Evolutionary conservation across 352 stramenopile species (phyloP).

Genomic region (Ophiocytium majus): DNA sequence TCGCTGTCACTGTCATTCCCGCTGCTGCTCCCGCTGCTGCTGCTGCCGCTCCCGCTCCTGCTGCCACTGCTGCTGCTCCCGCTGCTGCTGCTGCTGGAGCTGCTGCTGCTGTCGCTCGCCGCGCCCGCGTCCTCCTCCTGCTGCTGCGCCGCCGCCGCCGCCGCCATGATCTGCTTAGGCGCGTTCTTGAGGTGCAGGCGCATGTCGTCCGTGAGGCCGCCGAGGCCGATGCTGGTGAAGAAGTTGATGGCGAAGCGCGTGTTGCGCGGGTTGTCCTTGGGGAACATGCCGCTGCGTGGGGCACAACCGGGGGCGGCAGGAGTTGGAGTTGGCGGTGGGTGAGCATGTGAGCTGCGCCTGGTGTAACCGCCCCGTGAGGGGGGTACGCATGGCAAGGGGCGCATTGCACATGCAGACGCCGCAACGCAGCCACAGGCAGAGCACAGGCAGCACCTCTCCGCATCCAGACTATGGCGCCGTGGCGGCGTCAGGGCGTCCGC

Average conservation of each 20-base stretch:
- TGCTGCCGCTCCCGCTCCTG: slow-evolving; percentile 14
- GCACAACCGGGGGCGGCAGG: background rate
- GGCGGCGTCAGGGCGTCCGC: too few species aligned
- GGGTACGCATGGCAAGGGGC: too few species aligned
- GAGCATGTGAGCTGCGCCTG: too few species aligned
- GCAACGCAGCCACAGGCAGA: too few species aligned
- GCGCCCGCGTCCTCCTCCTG: background rate
- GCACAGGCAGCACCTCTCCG: too few species aligned
- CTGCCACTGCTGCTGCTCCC: slow-evolving; percentile 23
- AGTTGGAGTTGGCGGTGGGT: too few species aligned
- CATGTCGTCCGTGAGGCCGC: slow-evolving; percentile 91
- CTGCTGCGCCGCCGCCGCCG: slow-evolving; percentile 1
- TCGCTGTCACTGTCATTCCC: background rate
- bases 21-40: slow-evolving; percentile 22
- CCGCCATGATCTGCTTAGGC: slow-evolving; percentile 56
- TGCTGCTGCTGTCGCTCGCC: slow-evolving; percentile 30
- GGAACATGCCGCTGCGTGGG: slow-evolving; percentile 81
- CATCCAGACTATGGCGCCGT: too few species aligned
- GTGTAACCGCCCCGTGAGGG: too few species aligned
- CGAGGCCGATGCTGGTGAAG: slow-evolving; percentile 95
- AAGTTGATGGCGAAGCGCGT: slow-evolving; percentile 99
- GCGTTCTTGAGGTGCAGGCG: slow-evolving; percentile 79
- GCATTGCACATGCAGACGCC: too few species aligned
- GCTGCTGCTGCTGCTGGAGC: slow-evolving; percentile 31
- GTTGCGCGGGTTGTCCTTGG: slow-evolving; percentile 91